phyloP scores from a whole-genome alignment of 352 stramenopile species.

The Phytophthora capsici region DNA sequence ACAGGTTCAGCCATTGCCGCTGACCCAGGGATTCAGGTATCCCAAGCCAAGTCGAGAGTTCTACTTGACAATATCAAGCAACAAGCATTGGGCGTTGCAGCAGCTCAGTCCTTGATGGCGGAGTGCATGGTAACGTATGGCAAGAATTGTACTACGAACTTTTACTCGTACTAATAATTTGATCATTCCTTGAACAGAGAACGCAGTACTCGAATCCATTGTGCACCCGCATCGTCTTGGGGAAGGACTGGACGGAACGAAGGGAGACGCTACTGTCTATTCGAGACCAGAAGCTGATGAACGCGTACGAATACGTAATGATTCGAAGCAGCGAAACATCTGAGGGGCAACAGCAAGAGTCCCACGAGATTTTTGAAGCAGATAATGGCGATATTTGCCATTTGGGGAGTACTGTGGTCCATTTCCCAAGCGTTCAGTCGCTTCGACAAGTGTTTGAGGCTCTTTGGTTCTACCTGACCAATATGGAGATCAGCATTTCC shows the following conservation, averaged over 20 bases:
- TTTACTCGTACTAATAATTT: neutral
- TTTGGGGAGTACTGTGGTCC: slow-evolving; percentile 24
- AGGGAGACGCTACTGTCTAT: slow-evolving; percentile 20
- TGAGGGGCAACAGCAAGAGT: slow-evolving; percentile 15
- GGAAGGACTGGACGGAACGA: slow-evolving; percentile 21
- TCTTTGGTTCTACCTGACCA: slow-evolving; percentile 42
- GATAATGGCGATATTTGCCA: slow-evolving; percentile 36
- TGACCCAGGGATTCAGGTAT: slow-evolving; percentile 12
- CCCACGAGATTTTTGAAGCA: slow-evolving; percentile 29
- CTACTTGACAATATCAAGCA: slow-evolving; percentile 2
- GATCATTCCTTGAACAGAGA: slow-evolving; percentile 7
- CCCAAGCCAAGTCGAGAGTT: slow-evolving; percentile 15
- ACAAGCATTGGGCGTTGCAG: slow-evolving; percentile 23
- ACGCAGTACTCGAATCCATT: slow-evolving; percentile 29
- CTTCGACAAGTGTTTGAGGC: slow-evolving; percentile 47
- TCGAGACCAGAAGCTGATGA: slow-evolving; percentile 23
- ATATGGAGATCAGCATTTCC: slow-evolving; percentile 55
- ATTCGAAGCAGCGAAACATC: slow-evolving; percentile 17
- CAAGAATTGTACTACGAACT: too few species aligned
- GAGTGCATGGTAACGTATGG: slow-evolving; percentile 25
- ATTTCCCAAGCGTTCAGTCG: slow-evolving; percentile 36
- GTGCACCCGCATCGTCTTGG: slow-evolving; percentile 26
- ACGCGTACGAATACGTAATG: slow-evolving; percentile 33
- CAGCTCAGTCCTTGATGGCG: slow-evolving; percentile 25
- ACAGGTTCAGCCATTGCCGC: neutral